These are phyloP conservation scores for Termitomyces heimii DNA, from an alignment of 768 basidiomycete species.

Conservation along the genomic window DNA sequence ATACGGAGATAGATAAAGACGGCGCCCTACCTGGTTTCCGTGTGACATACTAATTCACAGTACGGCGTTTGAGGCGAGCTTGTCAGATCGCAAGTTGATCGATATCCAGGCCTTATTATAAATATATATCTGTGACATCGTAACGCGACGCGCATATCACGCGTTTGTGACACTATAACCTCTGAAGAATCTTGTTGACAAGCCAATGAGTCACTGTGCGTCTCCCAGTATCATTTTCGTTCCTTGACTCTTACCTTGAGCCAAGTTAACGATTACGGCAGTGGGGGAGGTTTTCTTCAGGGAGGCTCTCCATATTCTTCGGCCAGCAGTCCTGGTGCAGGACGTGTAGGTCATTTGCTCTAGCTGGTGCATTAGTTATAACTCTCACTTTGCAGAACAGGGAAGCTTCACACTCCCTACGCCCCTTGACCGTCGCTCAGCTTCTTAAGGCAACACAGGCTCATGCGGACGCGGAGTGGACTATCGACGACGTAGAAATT, in stretches of 20 bases:
- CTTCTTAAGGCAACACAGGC: constrained; percentile 71
- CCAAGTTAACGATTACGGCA: constrained; percentile 35
- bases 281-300: constrained; percentile 53
- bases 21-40: neutral
- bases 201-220: constrained; percentile 41
- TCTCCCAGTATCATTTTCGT: constrained; percentile 7
- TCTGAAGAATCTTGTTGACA: neutral
- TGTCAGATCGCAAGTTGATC: neutral
- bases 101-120: neutral
- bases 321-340: constrained; percentile 56
- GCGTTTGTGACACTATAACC: constrained; percentile 2
- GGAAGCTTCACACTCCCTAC: constrained; percentile 33
- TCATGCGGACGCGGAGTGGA: constrained; percentile 87
- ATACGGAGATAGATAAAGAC: neutral
- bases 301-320: constrained; percentile 56
- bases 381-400: constrained; percentile 20
- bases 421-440: constrained; percentile 78
- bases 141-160: constrained; percentile 8
- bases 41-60: neutral
- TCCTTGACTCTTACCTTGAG: neutral
- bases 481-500: constrained; percentile 72
- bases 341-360: constrained; percentile 26
- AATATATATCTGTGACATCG: neutral
- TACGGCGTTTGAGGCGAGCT: neutral
- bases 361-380: neutral